These are phyloP conservation scores for Lipomyces orientalis DNA, from an alignment of 805 yeast species.

Conservation along the genomic window DNA sequence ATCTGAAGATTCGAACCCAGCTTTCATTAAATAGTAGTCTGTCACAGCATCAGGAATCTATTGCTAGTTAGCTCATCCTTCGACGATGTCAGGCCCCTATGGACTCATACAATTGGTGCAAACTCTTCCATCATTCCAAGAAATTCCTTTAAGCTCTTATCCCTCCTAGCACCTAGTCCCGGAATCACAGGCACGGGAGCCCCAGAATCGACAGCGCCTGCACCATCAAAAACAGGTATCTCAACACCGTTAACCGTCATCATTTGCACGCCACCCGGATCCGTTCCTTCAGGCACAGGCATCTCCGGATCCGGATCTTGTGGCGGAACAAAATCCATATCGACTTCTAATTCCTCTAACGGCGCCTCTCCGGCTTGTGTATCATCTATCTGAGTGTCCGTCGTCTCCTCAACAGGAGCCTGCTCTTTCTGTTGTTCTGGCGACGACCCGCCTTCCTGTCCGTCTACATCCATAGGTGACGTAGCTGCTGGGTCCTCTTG, in stretches of 20 bases:
- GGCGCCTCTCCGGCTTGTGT: not conserved
- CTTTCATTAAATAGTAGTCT: constrained; percentile 76
- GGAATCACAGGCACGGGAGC: constrained; percentile 15
- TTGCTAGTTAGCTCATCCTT: not conserved
- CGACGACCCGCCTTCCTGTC: constrained; percentile 14
- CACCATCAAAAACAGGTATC: constrained; percentile 16
- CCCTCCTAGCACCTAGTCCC: constrained; percentile 44
- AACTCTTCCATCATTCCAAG: constrained; percentile 89
- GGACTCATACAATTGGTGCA: constrained; percentile 88
- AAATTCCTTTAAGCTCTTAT: constrained; percentile 82
- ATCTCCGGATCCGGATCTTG: not conserved
- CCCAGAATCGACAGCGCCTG: constrained; percentile 11
- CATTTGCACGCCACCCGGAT: constrained; percentile 4
- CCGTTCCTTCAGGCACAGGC: not conserved
- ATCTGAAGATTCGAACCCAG: constrained; percentile 84
- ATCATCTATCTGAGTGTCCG: constrained; percentile 12
- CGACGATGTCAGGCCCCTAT: constrained; percentile 1
- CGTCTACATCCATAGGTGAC: constrained; percentile 30
- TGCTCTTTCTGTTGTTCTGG: constrained; percentile 7
- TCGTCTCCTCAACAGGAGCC: not conserved
- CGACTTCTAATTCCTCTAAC: constrained; percentile 9
- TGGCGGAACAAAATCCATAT: constrained; percentile 2
- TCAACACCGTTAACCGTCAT: constrained; percentile 20
- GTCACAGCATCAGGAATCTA: constrained; percentile 80
- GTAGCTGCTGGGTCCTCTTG: constrained; percentile 25